Evolutionary conservation across 345 rosid species (phyloP), one percentile per base, ranked within the genome.

Genomic region (Pseudoturritis turrita): DNA sequence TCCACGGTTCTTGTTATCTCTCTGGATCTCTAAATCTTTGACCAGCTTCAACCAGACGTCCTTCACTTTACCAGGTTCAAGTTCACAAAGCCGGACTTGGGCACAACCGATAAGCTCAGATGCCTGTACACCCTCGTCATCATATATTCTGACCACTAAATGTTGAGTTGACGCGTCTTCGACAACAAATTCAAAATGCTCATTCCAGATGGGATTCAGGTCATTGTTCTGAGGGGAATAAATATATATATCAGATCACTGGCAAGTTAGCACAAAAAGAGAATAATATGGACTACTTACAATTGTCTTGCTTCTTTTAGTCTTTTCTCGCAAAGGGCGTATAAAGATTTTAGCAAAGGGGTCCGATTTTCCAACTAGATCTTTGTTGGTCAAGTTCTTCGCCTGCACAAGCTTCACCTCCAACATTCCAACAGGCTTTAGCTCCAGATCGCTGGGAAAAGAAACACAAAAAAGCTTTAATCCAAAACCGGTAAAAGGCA

Each of bases 401-500:
- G 98, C 99, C 78, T 92, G 99, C 60, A 96, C 97, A 77, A 96
- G 99, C 85, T 96, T 96, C 83, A 90, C 99, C 81, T 92, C 98
- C 80, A 96, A 72, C 28, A 62, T 84, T 36, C 99, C 99, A 65
- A 81, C 94, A 7, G 99, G 95, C 79, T 96, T 96, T 22, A 96
- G 79, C 86, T 90, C 99, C 69, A 96, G 81, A 78, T 90, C 91
- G 64, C 99, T 96, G 83, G 67, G 79, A 58, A 76, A 68, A 56
- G 65, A 68, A 80, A 80, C 70, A 51, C 10, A 70, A n/a, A 44
- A 63, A 33, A 43, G 43, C 13, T 19, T 31, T 29, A 41, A 44
- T 18, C 26, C 53, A 13, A 76, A 65, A 39, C 45, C 33, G 49
- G 58, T 55, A 55, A 44, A n/a, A 43, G 22, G 41, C 51, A 56